Evolutionary conservation across 352 stramenopile genomes (phyloP), one percentile per base, ranked within the genome.

Genomic region (Globisporangium perplexum): DNA sequence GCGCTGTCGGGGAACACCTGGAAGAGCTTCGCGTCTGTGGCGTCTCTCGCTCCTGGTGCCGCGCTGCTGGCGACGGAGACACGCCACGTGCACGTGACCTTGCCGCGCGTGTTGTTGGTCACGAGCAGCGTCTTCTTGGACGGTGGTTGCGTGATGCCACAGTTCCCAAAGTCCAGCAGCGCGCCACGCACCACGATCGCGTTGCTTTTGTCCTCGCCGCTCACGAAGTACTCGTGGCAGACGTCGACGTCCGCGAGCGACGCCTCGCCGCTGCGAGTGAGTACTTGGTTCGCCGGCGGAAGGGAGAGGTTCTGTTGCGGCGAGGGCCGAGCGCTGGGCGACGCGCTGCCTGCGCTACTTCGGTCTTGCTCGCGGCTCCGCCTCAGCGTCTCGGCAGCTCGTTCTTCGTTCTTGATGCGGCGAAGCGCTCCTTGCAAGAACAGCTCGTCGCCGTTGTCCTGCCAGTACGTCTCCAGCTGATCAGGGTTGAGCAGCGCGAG

Each of bases 201-300:
- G 41, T 89, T 93, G 3, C 44, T 39, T 24, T 72, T 72, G 42
- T 88, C 74, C 20, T 90, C 79, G 18, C 74, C 55, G 23, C 62
- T 76, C 23, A 88, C 60, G 38, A 96, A 97, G 52, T 90, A 96
- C 62, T 97, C 90, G 50, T 88, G 65, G 18, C 75, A 93, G 35
- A 83, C 63, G 15, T 87, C 69, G 6, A 96, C 66, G 6, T 93
- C 74, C 7, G 72, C 72, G 18, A 94, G 51, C 0, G 82, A 76
- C 18, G 83, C 74, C 56, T 96, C 90, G 10, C 90, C 90, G 38
- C 86, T 96, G 23, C 88, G 66, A 4, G 87, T 96, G 12, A 94
- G 68, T 1, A 96, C 58, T 17, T 55, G 66, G 53, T 60, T 81
- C 17, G 47, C 63, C 18, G 53, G 51, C 22, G 59, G 63, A 17